Conservation (phyloP, 345 rosid species). For the Isatis tinctoria region DNA sequence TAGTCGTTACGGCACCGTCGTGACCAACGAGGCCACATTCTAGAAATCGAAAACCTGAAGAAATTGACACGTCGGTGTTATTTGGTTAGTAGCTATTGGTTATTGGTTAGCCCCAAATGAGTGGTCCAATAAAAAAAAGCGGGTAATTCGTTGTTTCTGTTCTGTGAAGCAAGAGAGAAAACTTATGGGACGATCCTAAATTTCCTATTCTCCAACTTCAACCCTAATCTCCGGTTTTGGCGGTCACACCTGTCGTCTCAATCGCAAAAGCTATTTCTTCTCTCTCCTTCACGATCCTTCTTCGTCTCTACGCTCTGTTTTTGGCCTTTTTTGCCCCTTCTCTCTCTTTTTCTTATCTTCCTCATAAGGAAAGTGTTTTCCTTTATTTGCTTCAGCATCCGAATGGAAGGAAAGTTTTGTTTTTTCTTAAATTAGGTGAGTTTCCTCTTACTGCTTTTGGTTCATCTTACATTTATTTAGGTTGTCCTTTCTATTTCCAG, state of each 20-base stretch:
- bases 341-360: constrained; percentile 30
- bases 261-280: constrained; percentile 36
- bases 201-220: constrained; percentile 47
- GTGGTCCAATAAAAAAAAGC: constrained; percentile 23
- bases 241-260: constrained; percentile 52
- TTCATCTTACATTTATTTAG: neutral
- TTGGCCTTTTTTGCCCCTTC: neutral
- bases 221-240: constrained; percentile 41
- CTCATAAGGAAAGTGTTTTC: constrained; percentile 24
- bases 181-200: neutral
- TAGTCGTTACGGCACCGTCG: neutral
- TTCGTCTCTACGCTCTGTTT: constrained; percentile 8
- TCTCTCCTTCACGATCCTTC: constrained; percentile 22
- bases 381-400: neutral
- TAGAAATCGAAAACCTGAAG: neutral
- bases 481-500: neutral
- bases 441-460: constrained; percentile 17
- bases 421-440: constrained; percentile 14
- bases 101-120: constrained; percentile 17
- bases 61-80: constrained; percentile 9
- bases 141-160: constrained; percentile 27
- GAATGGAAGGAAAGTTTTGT: constrained; percentile 11
- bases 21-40: neutral
- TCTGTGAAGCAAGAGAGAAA: constrained; percentile 13
- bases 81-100: constrained; percentile 9